Percentiles rank a stretch among this genome's conserved stretches.
Evolutionary conservation across 106 monocot genomes (phyloP).

Genomic region (Narthecium ossifragum): DNA sequence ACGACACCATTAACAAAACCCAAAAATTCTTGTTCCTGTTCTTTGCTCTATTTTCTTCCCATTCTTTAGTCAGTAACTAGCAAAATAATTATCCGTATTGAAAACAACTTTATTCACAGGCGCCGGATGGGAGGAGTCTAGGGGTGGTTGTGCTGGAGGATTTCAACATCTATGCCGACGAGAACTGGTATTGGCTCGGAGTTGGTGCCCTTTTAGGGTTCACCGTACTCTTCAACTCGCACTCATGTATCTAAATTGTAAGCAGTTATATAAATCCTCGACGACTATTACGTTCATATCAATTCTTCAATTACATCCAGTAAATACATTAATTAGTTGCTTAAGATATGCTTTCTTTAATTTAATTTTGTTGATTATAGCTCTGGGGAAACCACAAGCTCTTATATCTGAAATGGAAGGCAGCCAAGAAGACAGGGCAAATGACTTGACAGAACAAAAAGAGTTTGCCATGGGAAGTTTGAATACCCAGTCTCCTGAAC

Average conservation of each 20-base stretch:
- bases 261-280: constrained; percentile 3
- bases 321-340: too few relatives aligned
- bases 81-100: neutral
- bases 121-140: constrained; percentile 27
- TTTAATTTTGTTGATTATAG: constrained; percentile 17
- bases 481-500: too few relatives aligned
- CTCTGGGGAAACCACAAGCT: constrained; percentile 43
- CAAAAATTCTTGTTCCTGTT: neutral
- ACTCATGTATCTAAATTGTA: constrained; percentile 56
- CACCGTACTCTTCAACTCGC: constrained; percentile 47
- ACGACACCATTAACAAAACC: neutral
- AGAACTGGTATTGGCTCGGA: constrained; percentile 59
- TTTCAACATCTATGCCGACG: constrained; percentile 13
- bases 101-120: constrained; percentile 1
- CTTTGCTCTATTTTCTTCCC: neutral
- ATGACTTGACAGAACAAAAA: too few relatives aligned
- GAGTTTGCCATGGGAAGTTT: too few relatives aligned
- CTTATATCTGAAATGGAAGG: constrained; percentile 54
- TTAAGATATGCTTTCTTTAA: neutral
- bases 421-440: too few relatives aligned
- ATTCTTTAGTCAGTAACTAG: neutral
- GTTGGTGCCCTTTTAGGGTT: constrained; percentile 48
- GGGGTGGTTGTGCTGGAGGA: constrained; percentile 42
- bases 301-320: neutral
- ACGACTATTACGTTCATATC: neutral